Conservation (phyloP, 805 yeast genomes). For the Kazachstania taianensis region DNA sequence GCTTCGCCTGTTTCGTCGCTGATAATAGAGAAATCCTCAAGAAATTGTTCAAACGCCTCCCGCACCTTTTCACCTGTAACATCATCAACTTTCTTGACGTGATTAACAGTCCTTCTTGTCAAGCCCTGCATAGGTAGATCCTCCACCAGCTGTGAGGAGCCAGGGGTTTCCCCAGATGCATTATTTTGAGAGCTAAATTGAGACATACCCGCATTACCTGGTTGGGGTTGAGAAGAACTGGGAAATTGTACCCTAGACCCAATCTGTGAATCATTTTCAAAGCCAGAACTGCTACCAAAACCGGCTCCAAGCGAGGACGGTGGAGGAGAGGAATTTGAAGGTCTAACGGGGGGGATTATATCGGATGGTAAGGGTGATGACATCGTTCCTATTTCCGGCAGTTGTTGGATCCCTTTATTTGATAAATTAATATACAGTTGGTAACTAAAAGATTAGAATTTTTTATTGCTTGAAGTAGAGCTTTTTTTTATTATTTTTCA, state of each 20-base stretch:
- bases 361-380: constrained; percentile 18
- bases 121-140: constrained; percentile 22
- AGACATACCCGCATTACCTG: constrained; percentile 7
- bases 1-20: constrained; percentile 22
- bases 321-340: constrained; percentile 22
- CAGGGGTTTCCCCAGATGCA: constrained; percentile 1
- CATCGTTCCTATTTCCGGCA: constrained; percentile 7
- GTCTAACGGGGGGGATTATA: constrained; percentile 14
- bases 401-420: neutral
- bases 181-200: constrained; percentile 20
- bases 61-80: constrained; percentile 89
- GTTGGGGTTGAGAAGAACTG: constrained; percentile 22
- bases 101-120: constrained; percentile 49
- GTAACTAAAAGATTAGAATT: too few species aligned
- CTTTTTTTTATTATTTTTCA: too few species aligned
- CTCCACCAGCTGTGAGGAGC: constrained; percentile 1
- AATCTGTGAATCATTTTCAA: constrained; percentile 20
- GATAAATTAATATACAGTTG: too few species aligned
- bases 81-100: constrained; percentile 81
- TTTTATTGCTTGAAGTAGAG: too few species aligned
- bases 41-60: constrained; percentile 78
- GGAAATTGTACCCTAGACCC: constrained; percentile 23
- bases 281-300: constrained; percentile 23
- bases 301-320: constrained; percentile 24
- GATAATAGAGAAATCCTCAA: constrained; percentile 51